A percentile compares a stretch with the other conserved stretches of the same genome.
These are phyloP conservation scores for Coemansia sp. DNA, from an alignment of 192 early-diverging fungal species.

Conservation along the genomic window DNA sequence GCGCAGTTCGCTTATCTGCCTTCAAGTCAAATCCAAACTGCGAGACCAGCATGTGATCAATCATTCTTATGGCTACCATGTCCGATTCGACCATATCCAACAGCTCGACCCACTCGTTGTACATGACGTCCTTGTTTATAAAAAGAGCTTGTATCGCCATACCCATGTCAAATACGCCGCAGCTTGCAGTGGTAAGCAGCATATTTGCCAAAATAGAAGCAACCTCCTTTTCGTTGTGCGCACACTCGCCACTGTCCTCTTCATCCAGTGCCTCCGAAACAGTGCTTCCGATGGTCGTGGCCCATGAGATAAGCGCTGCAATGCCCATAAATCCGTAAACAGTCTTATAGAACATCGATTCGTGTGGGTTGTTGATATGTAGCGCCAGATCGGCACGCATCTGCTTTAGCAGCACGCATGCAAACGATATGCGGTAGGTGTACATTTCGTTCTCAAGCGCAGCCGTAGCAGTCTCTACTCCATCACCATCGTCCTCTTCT, in stretches of 20 bases:
- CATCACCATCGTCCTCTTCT: not conserved
- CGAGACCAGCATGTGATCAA: conserved; percentile 29
- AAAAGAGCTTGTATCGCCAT: not conserved
- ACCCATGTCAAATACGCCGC: not conserved
- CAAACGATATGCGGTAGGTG: conserved; percentile 23
- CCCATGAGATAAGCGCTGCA: not conserved
- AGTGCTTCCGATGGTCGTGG: not conserved
- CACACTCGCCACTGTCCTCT: not conserved
- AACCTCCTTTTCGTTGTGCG: not conserved
- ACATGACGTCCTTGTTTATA: not conserved
- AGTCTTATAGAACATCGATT: conserved; percentile 29
- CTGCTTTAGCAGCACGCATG: conserved; percentile 40
- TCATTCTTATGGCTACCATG: conserved; percentile 21
- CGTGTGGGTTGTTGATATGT: conserved; percentile 4
- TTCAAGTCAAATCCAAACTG: conserved; percentile 16
- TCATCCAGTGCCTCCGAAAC: not conserved
- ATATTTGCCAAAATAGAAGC: conserved; percentile 5
- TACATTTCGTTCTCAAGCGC: conserved; percentile 40
- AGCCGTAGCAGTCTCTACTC: not conserved
- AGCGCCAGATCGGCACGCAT: conserved; percentile 34
- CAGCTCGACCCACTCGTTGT: not conserved
- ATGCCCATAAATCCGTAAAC: not conserved
- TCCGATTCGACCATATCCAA: conserved; percentile 21
- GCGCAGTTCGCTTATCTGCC: not conserved
- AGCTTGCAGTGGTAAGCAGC: not conserved